phyloP scores from a whole-genome alignment of 768 basidiomycete species.

The Cytidiella melzeri region DNA sequence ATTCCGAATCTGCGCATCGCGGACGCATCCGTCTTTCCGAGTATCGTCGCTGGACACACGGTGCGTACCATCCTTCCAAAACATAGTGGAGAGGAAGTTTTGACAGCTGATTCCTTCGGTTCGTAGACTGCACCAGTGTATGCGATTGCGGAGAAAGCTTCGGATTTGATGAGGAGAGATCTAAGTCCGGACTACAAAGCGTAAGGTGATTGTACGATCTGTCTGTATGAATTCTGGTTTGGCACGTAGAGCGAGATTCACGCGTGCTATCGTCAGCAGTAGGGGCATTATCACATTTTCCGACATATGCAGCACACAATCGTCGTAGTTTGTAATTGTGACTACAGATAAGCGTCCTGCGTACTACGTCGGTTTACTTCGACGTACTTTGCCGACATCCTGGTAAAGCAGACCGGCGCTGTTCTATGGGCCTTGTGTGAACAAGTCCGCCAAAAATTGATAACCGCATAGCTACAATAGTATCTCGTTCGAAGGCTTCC shows the following conservation, averaged over 20 bases:
- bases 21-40: constrained; percentile 42
- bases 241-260: neutral
- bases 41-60: constrained; percentile 39
- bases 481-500: too few species aligned
- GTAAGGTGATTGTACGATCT: neutral
- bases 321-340: too few species aligned
- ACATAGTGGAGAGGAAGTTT: neutral
- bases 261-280: neutral
- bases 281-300: neutral
- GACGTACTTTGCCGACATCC: too few species aligned
- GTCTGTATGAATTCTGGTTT: neutral
- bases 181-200: neutral
- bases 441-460: too few species aligned
- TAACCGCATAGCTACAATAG: too few species aligned
- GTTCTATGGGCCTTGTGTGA: too few species aligned
- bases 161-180: constrained; percentile 13
- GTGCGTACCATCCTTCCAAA: constrained; percentile 22
- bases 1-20: constrained; percentile 36
- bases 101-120: neutral
- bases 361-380: too few species aligned
- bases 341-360: too few species aligned
- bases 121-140: constrained; percentile 13
- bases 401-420: too few species aligned
- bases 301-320: neutral
- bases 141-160: constrained; percentile 14